A percentile compares a stretch with the other conserved stretches of the same genome.
Evolutionary conservation across 441 rosid species (phyloP).

Genomic region (Populus hybrid): DNA sequence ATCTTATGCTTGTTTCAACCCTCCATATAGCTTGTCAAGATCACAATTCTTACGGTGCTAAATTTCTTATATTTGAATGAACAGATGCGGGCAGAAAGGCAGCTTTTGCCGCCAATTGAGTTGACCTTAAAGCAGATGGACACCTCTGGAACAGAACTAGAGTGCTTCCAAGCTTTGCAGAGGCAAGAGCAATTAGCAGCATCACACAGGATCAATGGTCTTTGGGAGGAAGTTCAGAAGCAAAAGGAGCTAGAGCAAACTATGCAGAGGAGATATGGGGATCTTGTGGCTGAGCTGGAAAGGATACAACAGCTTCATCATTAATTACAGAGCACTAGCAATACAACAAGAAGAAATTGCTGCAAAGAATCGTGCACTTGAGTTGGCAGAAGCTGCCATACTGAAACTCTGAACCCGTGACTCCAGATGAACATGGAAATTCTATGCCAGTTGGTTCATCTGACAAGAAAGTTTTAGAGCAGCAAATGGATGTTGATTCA

Average conservation of each 20-base stretch:
- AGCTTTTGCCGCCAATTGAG: conserved; percentile 71
- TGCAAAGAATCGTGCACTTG: conserved; percentile 33
- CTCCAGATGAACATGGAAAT: conserved; percentile 14
- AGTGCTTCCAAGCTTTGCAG: conserved; percentile 85
- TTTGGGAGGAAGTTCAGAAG: conserved; percentile 85
- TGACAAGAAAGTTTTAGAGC: conserved; percentile 14
- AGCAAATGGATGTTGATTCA: conserved; percentile 23
- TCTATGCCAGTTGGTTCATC: conserved; percentile 17
- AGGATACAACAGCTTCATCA: conserved; percentile 42
- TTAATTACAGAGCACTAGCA: conserved; percentile 43
- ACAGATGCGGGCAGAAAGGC: conserved; percentile 70
- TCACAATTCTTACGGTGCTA: neutral
- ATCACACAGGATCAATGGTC: conserved; percentile 65
- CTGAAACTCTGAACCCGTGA: conserved; percentile 24
- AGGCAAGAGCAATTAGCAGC: conserved; percentile 94
- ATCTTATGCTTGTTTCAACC: neutral
- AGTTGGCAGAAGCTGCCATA: conserved; percentile 26
- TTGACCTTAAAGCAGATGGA: conserved; percentile 79
- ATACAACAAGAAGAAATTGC: conserved; percentile 48
- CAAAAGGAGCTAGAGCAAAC: conserved; percentile 80
- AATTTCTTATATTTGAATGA: conserved; percentile 13
- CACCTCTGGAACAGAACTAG: conserved; percentile 80
- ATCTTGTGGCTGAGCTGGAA: conserved; percentile 55
- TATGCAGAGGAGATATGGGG: conserved; percentile 70
- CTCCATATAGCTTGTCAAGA: neutral